Percentiles rank a stretch among this genome's conserved stretches.
Conservation (phyloP, 2,329 filamentous ascomycete genomes). For the Colletotrichum eleusines region DNA sequence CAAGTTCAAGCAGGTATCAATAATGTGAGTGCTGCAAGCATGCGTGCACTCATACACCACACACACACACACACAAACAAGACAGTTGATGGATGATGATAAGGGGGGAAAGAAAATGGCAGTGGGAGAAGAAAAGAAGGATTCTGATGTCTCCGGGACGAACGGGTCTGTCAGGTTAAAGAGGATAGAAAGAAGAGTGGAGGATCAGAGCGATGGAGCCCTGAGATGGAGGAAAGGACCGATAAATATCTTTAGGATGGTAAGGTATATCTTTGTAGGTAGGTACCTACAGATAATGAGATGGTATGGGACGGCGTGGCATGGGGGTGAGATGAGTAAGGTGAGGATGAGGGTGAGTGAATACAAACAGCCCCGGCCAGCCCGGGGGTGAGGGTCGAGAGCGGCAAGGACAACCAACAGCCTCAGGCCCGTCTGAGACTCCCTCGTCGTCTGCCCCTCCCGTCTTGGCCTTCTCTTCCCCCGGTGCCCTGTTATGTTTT, state of each 20-base stretch:
- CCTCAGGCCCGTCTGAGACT: constrained; percentile 14
- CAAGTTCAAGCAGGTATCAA: neutral
- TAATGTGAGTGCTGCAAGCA: neutral
- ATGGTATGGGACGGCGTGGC: constrained; percentile 19
- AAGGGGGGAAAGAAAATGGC: neutral
- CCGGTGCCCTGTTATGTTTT: constrained; percentile 2
- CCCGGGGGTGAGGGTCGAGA: constrained; percentile 10
- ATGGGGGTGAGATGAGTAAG: constrained; percentile 23
- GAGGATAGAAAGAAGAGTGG: constrained; percentile 33
- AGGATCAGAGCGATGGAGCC: constrained; percentile 36
- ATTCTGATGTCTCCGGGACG: constrained; percentile 12
- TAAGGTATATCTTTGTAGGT: neutral
- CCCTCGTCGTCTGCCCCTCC: constrained; percentile 2
- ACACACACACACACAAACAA: constrained; percentile 5
- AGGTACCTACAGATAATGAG: constrained; percentile 10
- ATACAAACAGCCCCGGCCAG: neutral
- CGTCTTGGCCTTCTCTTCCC: neutral
- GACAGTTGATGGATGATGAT: neutral
- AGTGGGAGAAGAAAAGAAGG: constrained; percentile 13
- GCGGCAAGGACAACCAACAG: neutral
- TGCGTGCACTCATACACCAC: neutral
- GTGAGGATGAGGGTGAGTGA: constrained; percentile 17
- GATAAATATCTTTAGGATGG: constrained; percentile 35
- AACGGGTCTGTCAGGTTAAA: constrained; percentile 33
- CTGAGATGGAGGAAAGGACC: constrained; percentile 39